A percentile compares a stretch with the other conserved stretches of the same genome.
phyloP scores from a whole-genome alignment of 2,329 filamentous ascomycete species.

The Elsinoe necatrix region DNA sequence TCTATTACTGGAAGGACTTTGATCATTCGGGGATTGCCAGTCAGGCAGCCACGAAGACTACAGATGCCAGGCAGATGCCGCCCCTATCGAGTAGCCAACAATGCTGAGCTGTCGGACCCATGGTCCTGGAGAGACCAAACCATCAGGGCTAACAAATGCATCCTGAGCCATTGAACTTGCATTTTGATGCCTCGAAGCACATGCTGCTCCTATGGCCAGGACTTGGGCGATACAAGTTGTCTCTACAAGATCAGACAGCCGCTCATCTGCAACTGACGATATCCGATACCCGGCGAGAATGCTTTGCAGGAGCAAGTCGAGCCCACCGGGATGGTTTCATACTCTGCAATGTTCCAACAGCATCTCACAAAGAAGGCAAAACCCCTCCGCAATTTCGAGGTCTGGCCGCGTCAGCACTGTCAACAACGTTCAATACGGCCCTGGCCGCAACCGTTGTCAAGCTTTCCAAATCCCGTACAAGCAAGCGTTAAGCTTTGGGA shows the following conservation, averaged over 20 bases:
- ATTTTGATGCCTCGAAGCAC: no score
- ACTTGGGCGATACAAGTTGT: background rate
- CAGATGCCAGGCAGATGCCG: no score
- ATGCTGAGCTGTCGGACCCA: no score
- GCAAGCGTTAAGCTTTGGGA: background rate
- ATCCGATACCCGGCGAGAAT: background rate
- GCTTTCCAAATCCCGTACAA: background rate
- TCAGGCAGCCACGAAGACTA: no score
- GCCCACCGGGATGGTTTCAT: background rate
- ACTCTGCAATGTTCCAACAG: background rate
- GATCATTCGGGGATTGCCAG: no score
- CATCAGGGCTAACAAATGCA: no score
- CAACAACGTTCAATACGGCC: slow-evolving; percentile 7
- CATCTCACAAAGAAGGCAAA: background rate
- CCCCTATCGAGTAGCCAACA: no score
- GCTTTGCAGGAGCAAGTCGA: background rate
- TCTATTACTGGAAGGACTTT: no score
- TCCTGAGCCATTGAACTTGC: no score
- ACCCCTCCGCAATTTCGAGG: background rate
- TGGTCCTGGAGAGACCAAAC: no score
- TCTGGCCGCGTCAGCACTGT: slow-evolving; percentile 4
- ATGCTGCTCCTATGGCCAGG: background rate
- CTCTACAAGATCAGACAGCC: background rate
- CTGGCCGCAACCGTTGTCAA: background rate
- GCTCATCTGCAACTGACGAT: background rate